Evolutionary conservation across 768 basidiomycete genomes (phyloP).

Genomic region (Russula abietina): DNA sequence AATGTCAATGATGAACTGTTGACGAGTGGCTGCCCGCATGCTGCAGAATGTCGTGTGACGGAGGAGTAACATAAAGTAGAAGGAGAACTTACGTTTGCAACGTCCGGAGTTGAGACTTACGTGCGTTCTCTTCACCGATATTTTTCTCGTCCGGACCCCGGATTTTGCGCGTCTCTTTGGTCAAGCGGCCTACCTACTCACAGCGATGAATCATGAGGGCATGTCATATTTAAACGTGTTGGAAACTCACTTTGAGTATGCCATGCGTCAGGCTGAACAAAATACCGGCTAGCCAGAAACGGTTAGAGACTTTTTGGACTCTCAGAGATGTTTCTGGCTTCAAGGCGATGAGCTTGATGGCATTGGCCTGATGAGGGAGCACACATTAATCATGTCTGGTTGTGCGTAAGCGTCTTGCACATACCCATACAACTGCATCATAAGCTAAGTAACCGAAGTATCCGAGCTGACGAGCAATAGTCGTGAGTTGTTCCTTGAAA

Average conservation of each 20-base stretch:
- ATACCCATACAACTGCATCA: conserved; percentile 83
- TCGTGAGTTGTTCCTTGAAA: conserved; percentile 64
- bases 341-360: conserved; percentile 58
- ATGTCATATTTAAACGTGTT: not conserved
- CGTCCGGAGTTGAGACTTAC: conserved; percentile 57
- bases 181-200: conserved; percentile 52
- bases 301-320: conserved; percentile 61
- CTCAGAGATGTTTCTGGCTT: conserved; percentile 54
- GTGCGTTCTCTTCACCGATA: conserved; percentile 54
- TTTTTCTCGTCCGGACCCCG: conserved; percentile 59
- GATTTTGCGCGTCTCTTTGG: conserved; percentile 52
- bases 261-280: conserved; percentile 69
- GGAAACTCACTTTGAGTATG: conserved; percentile 50
- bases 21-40: conserved; percentile 57
- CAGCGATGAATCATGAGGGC: not conserved
- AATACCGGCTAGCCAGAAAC: conserved; percentile 87
- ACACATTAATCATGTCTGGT: not conserved
- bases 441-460: conserved; percentile 85
- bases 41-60: conserved; percentile 34
- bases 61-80: not conserved
- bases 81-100: conserved; percentile 45
- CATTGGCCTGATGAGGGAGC: conserved; percentile 52
- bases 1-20: conserved; percentile 79
- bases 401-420: conserved; percentile 26
- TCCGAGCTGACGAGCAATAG: conserved; percentile 75